Conservation (phyloP, 345 rosid genomes). For the Erodium maritimum region DNA sequence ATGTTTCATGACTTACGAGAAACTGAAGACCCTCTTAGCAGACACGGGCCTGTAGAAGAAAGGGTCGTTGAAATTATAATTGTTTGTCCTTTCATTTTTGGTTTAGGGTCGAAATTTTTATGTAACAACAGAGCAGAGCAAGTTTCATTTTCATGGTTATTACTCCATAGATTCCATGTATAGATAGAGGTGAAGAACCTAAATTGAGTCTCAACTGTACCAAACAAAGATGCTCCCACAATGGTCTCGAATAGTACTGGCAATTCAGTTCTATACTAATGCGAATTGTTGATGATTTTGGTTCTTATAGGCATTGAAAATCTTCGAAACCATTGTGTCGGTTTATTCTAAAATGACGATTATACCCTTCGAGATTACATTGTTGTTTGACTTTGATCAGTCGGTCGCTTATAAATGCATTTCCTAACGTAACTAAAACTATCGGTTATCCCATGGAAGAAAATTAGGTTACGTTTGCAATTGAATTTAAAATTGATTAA, state of each 20-base stretch:
- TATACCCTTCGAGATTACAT: no score
- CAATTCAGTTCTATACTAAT: background rate
- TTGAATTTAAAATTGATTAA: no score
- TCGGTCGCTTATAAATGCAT: no score
- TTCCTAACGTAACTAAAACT: no score
- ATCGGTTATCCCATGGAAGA: no score
- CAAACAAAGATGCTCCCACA: background rate
- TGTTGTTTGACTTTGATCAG: no score
- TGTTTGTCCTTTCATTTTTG: background rate
- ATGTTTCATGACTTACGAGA: conserved; percentile 91
- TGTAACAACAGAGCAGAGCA: background rate
- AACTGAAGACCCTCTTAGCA: conserved; percentile 51
- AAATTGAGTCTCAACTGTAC: background rate
- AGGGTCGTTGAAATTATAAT: background rate
- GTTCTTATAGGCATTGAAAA: no score
- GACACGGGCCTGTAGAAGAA: conserved; percentile 11
- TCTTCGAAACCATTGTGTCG: no score
- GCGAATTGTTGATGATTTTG: no score
- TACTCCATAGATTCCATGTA: background rate
- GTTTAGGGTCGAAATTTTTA: background rate
- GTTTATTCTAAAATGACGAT: no score
- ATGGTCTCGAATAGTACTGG: background rate
- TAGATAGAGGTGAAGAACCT: background rate
- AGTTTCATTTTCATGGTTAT: background rate
- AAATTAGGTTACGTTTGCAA: no score